A percentile compares a stretch with the other conserved stretches of the same genome.
phyloP scores from a whole-genome alignment of 2,329 filamentous ascomycete species.

The Apiospora marii region DNA sequence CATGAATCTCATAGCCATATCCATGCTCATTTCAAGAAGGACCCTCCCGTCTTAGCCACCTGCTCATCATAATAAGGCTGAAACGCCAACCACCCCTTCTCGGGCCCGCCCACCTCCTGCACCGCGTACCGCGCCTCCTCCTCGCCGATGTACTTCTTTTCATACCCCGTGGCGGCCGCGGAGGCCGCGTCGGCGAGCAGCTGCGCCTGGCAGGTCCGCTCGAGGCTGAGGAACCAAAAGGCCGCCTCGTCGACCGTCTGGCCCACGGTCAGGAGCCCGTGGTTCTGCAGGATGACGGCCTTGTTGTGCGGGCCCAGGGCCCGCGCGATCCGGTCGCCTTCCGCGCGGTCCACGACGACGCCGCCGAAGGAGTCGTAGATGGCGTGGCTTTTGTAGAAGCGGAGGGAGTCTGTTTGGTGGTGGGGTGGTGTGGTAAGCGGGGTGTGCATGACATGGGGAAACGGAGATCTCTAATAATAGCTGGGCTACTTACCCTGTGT shows the following conservation, averaged over 20 bases:
- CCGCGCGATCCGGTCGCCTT: constrained; percentile 61
- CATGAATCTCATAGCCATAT: neutral
- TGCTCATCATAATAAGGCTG: constrained; percentile 30
- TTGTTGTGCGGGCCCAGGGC: constrained; percentile 59
- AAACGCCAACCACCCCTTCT: constrained; percentile 42
- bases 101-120: constrained; percentile 39
- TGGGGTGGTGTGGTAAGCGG: neutral
- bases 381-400: constrained; percentile 62
- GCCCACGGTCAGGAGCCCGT: constrained; percentile 68
- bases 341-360: constrained; percentile 62
- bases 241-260: constrained; percentile 69
- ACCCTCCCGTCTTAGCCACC: constrained; percentile 25
- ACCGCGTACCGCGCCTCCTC: constrained; percentile 45
- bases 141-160: constrained; percentile 43
- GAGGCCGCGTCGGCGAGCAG: constrained; percentile 56
- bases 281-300: constrained; percentile 65
- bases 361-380: constrained; percentile 66
- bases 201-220: constrained; percentile 45
- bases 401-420: constrained; percentile 49
- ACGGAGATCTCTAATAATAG: too few species aligned
- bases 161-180: constrained; percentile 39
- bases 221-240: constrained; percentile 60
- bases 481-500: constrained; percentile 52
- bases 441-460: too few species aligned
- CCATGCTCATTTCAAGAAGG: neutral